Evolutionary conservation across 352 stramenopile genomes (phyloP).

Genomic region (Globisporangium lucens): DNA sequence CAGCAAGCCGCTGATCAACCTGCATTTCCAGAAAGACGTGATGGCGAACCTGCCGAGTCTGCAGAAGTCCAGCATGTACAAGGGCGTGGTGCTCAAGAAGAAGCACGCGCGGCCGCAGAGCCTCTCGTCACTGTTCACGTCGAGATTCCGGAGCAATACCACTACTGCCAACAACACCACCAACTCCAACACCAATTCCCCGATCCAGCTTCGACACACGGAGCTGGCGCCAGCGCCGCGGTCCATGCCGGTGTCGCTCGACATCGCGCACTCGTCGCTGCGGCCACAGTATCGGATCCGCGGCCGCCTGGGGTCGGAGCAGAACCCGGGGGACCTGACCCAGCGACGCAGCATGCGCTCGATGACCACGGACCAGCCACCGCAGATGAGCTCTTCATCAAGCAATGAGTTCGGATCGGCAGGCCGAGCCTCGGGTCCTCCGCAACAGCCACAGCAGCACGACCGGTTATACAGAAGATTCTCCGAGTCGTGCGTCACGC

Average conservation of each 20-base stretch:
- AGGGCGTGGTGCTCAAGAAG: conserved; percentile 12
- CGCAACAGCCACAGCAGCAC: conserved; percentile 3
- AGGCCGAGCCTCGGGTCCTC: not conserved
- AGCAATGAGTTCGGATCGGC: not conserved
- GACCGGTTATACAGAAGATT: conserved; percentile 13
- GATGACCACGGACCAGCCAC: conserved; percentile 2
- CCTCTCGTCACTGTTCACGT: conserved; percentile 14
- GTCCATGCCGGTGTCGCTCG: conserved; percentile 13
- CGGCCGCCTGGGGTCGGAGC: conserved; percentile 9
- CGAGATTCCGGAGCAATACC: conserved; percentile 8
- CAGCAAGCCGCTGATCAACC: conserved; percentile 59
- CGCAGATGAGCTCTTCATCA: conserved; percentile 2
- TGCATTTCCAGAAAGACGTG: conserved; percentile 60
- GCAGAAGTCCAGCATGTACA: conserved; percentile 35
- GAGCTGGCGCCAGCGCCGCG: conserved; percentile 7
- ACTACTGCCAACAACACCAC: not conserved
- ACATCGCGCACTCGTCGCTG: conserved; percentile 14
- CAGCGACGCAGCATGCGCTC: not conserved
- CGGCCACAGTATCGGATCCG: conserved; percentile 4
- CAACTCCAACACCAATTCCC: not conserved
- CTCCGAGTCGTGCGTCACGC: conserved; percentile 37
- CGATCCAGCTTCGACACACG: conserved; percentile 15
- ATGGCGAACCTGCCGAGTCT: conserved; percentile 43
- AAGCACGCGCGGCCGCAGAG: conserved; percentile 8
- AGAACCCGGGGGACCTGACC: conserved; percentile 1